Percentiles rank a stretch among this genome's conserved stretches.
Conservation (phyloP, 2,329 filamentous ascomycete species). For the Ascochyta rabiei region DNA sequence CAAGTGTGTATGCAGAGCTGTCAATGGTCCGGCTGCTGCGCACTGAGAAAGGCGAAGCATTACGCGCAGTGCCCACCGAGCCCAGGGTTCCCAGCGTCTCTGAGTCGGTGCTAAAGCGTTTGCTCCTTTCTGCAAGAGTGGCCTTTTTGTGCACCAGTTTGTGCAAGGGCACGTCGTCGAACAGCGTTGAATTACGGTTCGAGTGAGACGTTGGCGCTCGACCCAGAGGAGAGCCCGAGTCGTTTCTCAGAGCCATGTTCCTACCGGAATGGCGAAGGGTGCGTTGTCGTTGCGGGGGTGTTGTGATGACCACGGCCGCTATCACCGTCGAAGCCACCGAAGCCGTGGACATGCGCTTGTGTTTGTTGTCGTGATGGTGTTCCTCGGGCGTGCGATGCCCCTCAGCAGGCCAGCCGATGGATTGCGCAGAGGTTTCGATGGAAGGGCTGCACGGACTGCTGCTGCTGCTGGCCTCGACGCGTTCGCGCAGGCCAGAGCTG, state of each 20-base stretch:
- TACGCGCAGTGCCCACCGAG: conserved; percentile 24
- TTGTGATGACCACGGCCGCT: conserved; percentile 61
- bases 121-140: conserved; percentile 54
- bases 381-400: conserved; percentile 33
- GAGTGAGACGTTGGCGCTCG: conserved; percentile 53
- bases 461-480: conserved; percentile 41
- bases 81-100: conserved; percentile 22
- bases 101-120: conserved; percentile 40
- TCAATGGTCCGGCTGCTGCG: conserved; percentile 34
- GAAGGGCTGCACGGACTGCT: conserved; percentile 45
- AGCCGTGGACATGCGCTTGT: conserved; percentile 55
- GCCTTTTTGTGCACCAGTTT: conserved; percentile 58
- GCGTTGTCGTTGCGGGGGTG: conserved; percentile 52
- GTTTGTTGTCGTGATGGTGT: conserved; percentile 37
- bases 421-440: conserved; percentile 56
- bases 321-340: conserved; percentile 62
- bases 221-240: conserved; percentile 37
- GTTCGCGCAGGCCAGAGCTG: conserved; percentile 40
- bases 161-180: conserved; percentile 53
- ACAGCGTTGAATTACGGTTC: conserved; percentile 53
- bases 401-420: conserved; percentile 57
- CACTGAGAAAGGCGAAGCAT: conserved; percentile 38
- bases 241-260: conserved; percentile 58
- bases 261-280: conserved; percentile 61
- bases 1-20: conserved; percentile 37